Base-by-base conservation (phyloP, 2,329 filamentous ascomycete genomes). In the Cryphonectria naterciae region DNA sequence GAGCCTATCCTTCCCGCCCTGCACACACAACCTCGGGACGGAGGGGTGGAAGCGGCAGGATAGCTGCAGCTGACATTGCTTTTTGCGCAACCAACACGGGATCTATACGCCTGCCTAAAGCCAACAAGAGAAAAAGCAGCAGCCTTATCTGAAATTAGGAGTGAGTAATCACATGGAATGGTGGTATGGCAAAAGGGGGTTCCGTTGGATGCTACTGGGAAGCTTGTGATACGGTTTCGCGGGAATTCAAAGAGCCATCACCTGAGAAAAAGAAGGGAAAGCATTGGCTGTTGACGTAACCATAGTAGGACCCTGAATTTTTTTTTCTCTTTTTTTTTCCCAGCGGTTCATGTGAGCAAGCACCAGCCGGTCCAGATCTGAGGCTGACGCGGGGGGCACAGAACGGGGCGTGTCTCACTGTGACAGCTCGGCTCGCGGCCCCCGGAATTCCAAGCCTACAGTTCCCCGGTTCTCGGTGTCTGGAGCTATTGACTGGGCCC, bases 271-370 rank as follows among this genome's bases (percentile, higher is more conserved):
- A 41, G 19, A 22, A 5, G 52, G 19, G 28, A 28, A 54, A 28
- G 54, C 28, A 28, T 58, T 41, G 64, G 68, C 49, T 60, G 61
- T 52, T 69, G 28, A 58, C 22, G 35, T 49, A 49, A 49, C 22
- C 22, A 49, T 22, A 11, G 46, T 4, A 64, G 67, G 62, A 69
- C 70, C 67, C 67, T 71, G 62, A 43, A 43, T 56, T 65, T 46
- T 6, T 19, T 13, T 46, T 46, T 46, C 28, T 32, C 32, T 56
- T 65, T 46, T 7, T 46, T 39, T 46, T 46, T 46, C 28, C 39
- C 58, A 62, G 43, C n/a, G n/a, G 69, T 63, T 52, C 67, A 69
- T 66, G 67, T 69, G 70, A 71, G 54, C 70, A 71, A 69, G 66
- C 46, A 65, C 52, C 22, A 69, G 68, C 52, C 39, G 67, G 46